These are phyloP conservation scores for Clonostachys solani DNA, from an alignment of 2,329 filamentous ascomycete genomes.

Conservation along the genomic window DNA sequence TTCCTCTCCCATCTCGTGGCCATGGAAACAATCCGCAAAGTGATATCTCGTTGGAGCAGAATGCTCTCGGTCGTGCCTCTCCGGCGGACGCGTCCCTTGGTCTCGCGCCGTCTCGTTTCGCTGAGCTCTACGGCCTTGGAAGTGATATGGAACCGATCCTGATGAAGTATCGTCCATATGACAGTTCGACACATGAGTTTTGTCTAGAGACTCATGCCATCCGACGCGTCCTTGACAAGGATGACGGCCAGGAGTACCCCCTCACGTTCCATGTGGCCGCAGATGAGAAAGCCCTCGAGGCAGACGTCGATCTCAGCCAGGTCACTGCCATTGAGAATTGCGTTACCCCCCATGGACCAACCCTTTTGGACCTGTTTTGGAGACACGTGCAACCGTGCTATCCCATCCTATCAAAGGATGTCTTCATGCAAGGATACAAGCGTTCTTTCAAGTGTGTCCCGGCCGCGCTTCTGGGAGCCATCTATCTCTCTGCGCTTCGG, in stretches of 20 bases:
- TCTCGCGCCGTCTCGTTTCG: slow-evolving; percentile 14
- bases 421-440: slow-evolving; percentile 47
- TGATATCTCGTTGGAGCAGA: slow-evolving; percentile 7
- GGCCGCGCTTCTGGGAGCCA: slow-evolving; percentile 45
- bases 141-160: slow-evolving; percentile 27
- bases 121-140: slow-evolving; percentile 22
- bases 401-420: slow-evolving; percentile 48
- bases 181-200: slow-evolving; percentile 28
- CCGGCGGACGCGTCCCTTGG: slow-evolving; percentile 13
- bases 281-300: slow-evolving; percentile 20
- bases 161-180: slow-evolving; percentile 43
- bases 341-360: slow-evolving; percentile 53
- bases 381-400: slow-evolving; percentile 49
- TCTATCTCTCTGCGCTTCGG: slow-evolving; percentile 49
- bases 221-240: slow-evolving; percentile 48
- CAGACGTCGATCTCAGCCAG: slow-evolving; percentile 13
- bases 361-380: slow-evolving; percentile 60
- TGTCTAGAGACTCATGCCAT: slow-evolving; percentile 60
- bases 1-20: background rate
- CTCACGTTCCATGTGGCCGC: slow-evolving; percentile 23
- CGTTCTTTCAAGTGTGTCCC: slow-evolving; percentile 47
- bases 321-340: slow-evolving; percentile 48
- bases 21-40: slow-evolving; percentile 1
- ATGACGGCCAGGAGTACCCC: slow-evolving; percentile 22
- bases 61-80: slow-evolving; percentile 6